Evolutionary conservation across 2,329 filamentous ascomycete genomes (phyloP).

Genomic region (Paraphoma sp.): DNA sequence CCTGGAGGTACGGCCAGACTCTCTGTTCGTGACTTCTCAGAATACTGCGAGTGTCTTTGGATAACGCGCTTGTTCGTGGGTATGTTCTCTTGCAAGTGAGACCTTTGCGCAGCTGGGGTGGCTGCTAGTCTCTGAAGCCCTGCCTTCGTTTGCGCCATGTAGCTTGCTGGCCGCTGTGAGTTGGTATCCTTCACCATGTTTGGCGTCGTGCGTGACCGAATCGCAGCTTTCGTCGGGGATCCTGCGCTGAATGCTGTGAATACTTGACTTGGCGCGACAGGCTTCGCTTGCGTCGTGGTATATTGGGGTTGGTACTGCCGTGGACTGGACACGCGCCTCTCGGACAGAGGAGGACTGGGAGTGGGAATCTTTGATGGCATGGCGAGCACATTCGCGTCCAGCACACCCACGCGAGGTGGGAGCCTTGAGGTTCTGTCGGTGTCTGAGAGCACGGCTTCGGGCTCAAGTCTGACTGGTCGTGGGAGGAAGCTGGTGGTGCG

Average conservation of each 20-base stretch:
- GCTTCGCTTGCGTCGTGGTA: constrained; percentile 24
- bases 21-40: constrained; percentile 26
- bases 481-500: constrained; percentile 44
- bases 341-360: constrained; percentile 28
- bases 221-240: constrained; percentile 20
- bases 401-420: constrained; percentile 1
- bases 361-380: constrained; percentile 37
- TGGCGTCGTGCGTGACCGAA: constrained; percentile 40
- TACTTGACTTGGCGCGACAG: constrained; percentile 20
- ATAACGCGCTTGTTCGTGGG: constrained; percentile 19
- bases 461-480: constrained; percentile 22
- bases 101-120: constrained; percentile 13
- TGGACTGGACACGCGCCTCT: constrained; percentile 31
- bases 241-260: constrained; percentile 9
- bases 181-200: constrained; percentile 29
- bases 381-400: constrained; percentile 10
- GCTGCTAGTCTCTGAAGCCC: constrained; percentile 12
- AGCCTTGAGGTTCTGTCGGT: constrained; percentile 10
- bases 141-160: constrained; percentile 27
- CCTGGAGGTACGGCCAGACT: constrained; percentile 21
- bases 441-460: constrained; percentile 5
- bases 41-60: constrained; percentile 24
- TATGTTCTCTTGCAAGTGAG: constrained; percentile 29
- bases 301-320: constrained; percentile 28
- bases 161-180: constrained; percentile 14